Evolutionary conservation across 2,329 filamentous ascomycete genomes (phyloP).

Genomic region (Xylariaceae sp.): DNA sequence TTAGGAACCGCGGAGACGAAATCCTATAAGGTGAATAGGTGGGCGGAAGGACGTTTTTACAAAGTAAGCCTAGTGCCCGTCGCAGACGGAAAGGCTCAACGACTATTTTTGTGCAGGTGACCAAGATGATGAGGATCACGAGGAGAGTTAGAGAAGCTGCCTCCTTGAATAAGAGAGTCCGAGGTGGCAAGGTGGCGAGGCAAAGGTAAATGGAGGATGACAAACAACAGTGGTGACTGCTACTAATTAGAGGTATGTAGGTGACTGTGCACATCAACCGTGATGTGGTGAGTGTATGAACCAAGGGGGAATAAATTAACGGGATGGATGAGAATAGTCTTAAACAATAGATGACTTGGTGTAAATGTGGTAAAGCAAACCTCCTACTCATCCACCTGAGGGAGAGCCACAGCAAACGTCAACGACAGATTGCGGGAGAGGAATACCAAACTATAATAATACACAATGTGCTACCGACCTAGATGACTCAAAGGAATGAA

Average conservation of each 20-base stretch:
- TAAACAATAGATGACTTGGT: not conserved
- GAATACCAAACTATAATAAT: conserved; percentile 37
- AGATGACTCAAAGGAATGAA: conserved; percentile 48
- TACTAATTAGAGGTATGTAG: not conserved
- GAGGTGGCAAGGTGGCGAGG: not conserved
- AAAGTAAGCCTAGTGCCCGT: too few species aligned
- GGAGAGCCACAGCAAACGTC: conserved; percentile 7
- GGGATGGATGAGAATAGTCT: not conserved
- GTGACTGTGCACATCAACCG: not conserved
- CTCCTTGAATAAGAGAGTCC: not conserved
- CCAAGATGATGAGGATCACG: not conserved
- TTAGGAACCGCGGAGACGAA: too few species aligned
- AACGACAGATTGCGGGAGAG: conserved; percentile 19
- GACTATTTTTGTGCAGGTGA: not conserved
- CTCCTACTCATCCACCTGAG: conserved; percentile 7
- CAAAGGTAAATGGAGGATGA: not conserved
- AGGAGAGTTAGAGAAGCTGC: not conserved
- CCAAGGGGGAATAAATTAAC: conserved; percentile 8
- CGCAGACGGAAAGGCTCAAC: not conserved
- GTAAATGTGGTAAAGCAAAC: not conserved
- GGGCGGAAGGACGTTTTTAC: not conserved
- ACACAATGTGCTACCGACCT: conserved; percentile 39
- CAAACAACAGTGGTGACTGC: not conserved
- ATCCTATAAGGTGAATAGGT: not conserved
- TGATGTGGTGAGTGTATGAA: not conserved